These are phyloP conservation scores for Salix caprea DNA, from an alignment of 345 rosid genomes.

Conservation along the genomic window DNA sequence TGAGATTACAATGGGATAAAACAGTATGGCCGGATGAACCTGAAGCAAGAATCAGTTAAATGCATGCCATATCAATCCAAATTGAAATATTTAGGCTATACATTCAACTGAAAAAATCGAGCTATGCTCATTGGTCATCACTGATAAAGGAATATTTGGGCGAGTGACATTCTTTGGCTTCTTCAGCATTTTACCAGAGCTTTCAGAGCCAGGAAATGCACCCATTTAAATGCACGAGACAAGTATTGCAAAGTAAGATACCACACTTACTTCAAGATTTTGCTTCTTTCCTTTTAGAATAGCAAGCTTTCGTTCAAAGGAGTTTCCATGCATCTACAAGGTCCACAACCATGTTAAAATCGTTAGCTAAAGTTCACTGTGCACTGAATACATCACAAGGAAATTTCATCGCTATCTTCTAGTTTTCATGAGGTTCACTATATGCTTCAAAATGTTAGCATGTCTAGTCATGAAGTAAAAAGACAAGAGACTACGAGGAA, in stretches of 20 bases:
- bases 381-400: not conserved
- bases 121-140: not conserved
- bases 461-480: not conserved
- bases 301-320: constrained; percentile 85
- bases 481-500: no score
- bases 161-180: not conserved
- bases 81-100: not conserved
- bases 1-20: not conserved
- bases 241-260: not conserved
- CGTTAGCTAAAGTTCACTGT: not conserved
- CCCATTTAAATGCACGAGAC: not conserved
- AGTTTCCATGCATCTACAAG: constrained; percentile 76
- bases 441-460: not conserved
- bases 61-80: not conserved
- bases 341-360: constrained; percentile 12
- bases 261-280: constrained; percentile 40
- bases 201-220: not conserved
- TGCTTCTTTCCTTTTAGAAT: constrained; percentile 50
- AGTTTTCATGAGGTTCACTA: not conserved
- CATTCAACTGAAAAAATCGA: not conserved
- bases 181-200: not conserved
- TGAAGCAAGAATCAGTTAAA: not conserved
- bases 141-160: not conserved
- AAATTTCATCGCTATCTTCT: not conserved
- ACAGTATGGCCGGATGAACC: not conserved